Percentiles rank a stretch among this genome's conserved stretches.
Evolutionary conservation across 208 protist genomes (phyloP).

Genomic region (Trypanosomatidae sp.): DNA sequence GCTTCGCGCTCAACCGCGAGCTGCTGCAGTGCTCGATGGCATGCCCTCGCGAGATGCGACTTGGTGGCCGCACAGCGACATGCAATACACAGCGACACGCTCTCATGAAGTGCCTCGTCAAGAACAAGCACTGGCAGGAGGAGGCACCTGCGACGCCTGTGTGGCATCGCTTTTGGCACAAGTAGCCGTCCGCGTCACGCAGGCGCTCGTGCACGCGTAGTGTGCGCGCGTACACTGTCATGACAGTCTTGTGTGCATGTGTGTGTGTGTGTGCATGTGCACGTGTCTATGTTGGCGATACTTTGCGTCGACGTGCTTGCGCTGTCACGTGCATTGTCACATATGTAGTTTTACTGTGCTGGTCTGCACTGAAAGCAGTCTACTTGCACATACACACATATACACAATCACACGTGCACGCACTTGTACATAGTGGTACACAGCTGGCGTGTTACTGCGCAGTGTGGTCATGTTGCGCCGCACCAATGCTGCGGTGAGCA

Average conservation of each 20-base stretch:
- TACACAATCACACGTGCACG: not conserved
- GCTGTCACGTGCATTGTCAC: too few species aligned
- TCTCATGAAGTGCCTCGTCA: conserved; percentile 56
- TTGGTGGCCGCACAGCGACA: conserved; percentile 42
- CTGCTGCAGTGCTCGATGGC: conserved; percentile 35
- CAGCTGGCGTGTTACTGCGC: not conserved
- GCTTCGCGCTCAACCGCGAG: conserved; percentile 22
- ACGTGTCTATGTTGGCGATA: not conserved
- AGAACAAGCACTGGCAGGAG: conserved; percentile 46
- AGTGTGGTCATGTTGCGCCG: conserved; percentile 40
- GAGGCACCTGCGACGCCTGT: not conserved
- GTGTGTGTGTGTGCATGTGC: not conserved
- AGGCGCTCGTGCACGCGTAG: not conserved
- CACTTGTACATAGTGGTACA: not conserved
- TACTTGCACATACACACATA: not conserved
- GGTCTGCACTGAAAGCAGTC: too few species aligned
- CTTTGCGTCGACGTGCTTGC: too few species aligned
- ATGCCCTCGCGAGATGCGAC: conserved; percentile 58
- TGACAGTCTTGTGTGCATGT: not conserved
- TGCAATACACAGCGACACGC: conserved; percentile 47
- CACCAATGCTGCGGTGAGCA: conserved; percentile 65
- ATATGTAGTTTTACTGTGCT: too few species aligned
- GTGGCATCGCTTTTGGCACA: conserved; percentile 36
- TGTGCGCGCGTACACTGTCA: not conserved
- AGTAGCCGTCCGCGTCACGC: conserved; percentile 15